Evolutionary conservation across 2,329 filamentous ascomycete species (phyloP), one percentile per base, ranked within the genome.

Genomic region (Talaromyces islandicus): DNA sequence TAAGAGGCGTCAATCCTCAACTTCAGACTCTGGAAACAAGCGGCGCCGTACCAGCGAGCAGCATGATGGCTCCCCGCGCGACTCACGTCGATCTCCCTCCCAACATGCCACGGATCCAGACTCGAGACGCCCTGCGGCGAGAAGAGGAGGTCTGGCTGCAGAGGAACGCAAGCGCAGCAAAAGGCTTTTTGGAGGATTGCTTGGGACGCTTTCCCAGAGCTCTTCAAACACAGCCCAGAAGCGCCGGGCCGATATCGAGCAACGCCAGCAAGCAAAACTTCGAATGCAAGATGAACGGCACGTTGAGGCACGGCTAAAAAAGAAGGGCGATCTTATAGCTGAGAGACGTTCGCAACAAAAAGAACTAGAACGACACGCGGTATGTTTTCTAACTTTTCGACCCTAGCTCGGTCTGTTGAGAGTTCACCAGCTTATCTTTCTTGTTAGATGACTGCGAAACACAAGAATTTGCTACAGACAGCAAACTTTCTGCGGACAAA

Each of bases 131-230:
- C 54, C 62, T n/a, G 60, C 61, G 3, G 43, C 9, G 27, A 63
- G 67, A 61, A 60, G 59, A 60, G 78, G 72, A 59, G 75, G n/a
- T 6, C n/a, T 81, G 56, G 76, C 80, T 29, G 79, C 86, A 60
- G 89, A 95, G 68, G 93, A 97, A 71, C 91, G 88, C 73, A 91
- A 90, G 71, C 88, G 93, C 41, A 90, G 90, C 24, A 88, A 90
- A 74, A 85, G 93, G 57, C 81, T 97, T 62, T 97, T 97, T 71
- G 92, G 93, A 63, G 90, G 88, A 38, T 77, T 95, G 60, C 79
- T 94, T 62, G 90, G 83, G 72, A 91, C 89, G 41, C 81, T 96
- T 62, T 91, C 88, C 73, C 89, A 93, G 76, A 87, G 83, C 68
- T 83, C 82, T 70, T 83, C 80, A 71, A 78, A 81, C 77, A 65